Conservation (phyloP, 768 basidiomycete species). For the Boletales sp. region DNA sequence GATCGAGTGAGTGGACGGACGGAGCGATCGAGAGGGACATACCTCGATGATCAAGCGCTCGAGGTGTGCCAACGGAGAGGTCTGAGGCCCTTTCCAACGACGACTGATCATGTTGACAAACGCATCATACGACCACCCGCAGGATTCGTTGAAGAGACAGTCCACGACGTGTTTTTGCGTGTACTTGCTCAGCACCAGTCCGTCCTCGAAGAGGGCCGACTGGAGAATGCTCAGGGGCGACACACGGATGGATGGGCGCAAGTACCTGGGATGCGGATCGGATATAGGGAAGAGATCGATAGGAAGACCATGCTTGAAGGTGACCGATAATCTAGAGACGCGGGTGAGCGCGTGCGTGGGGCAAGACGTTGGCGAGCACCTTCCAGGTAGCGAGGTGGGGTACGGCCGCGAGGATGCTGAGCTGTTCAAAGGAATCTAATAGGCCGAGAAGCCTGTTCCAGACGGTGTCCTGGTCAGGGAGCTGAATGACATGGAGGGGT, state of each 20-base stretch:
- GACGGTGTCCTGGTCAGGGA: constrained; percentile 45
- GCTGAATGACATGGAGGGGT: constrained; percentile 58
- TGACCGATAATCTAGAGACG: constrained; percentile 44
- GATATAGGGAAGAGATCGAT: constrained; percentile 49
- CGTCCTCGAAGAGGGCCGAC: constrained; percentile 56
- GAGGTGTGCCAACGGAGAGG: constrained; percentile 39
- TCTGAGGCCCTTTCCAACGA: constrained; percentile 36
- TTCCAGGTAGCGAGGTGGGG: constrained; percentile 58
- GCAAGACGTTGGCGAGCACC: constrained; percentile 33
- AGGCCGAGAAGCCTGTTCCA: constrained; percentile 50
- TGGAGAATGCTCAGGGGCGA: constrained; percentile 21
- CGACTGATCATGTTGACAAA: constrained; percentile 38
- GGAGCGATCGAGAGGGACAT: background rate
- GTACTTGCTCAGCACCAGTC: constrained; percentile 50
- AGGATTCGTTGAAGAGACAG: constrained; percentile 60
- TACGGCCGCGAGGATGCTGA: constrained; percentile 42
- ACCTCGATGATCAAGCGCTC: constrained; percentile 40
- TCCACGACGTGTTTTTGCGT: constrained; percentile 54
- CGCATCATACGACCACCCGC: constrained; percentile 51
- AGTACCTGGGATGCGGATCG: constrained; percentile 64
- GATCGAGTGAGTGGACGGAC: constrained; percentile 1
- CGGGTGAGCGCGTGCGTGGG: background rate
- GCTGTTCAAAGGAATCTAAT: constrained; percentile 55
- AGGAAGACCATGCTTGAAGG: constrained; percentile 45
- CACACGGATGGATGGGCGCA: background rate